Conservation (phyloP, 805 yeast species). For the Saccharomyces eubayanus region DNA sequence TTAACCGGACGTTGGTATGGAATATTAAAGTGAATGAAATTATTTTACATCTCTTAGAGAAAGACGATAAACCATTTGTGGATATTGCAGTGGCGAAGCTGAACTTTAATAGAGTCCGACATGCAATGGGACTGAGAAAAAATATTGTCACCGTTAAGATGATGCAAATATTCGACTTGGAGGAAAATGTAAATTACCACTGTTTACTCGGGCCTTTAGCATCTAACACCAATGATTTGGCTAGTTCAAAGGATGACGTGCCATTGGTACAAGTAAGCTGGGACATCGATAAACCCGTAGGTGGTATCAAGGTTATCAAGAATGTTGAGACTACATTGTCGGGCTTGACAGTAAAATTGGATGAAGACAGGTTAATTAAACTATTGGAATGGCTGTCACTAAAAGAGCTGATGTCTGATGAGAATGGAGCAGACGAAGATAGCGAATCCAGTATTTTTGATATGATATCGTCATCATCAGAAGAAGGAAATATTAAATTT, state of each 20-base stretch:
- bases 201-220: slow-evolving; percentile 55
- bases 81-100: slow-evolving; percentile 61
- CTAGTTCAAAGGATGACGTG: slow-evolving; percentile 5
- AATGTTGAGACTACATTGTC: slow-evolving; percentile 49
- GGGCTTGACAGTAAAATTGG: slow-evolving; percentile 68
- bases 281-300: slow-evolving; percentile 80
- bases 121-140: slow-evolving; percentile 56
- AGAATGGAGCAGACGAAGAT: not conserved
- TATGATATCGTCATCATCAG: slow-evolving; percentile 7
- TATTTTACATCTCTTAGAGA: slow-evolving; percentile 60
- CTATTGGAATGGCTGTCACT: slow-evolving; percentile 70
- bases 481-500: slow-evolving; percentile 9
- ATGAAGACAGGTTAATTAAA: slow-evolving; percentile 56
- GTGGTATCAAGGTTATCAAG: slow-evolving; percentile 80
- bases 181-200: slow-evolving; percentile 51
- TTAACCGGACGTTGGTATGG: slow-evolving; percentile 46
- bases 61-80: slow-evolving; percentile 52
- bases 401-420: slow-evolving; percentile 11
- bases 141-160: slow-evolving; percentile 52
- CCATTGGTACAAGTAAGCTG: slow-evolving; percentile 46
- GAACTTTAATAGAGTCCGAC: slow-evolving; percentile 51
- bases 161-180: slow-evolving; percentile 64
- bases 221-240: slow-evolving; percentile 3
- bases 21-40: slow-evolving; percentile 59
- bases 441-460: slow-evolving; percentile 3